These are phyloP conservation scores for Aureobasidium sp. DNA, from an alignment of 2,329 filamentous ascomycete genomes.

Conservation along the genomic window DNA sequence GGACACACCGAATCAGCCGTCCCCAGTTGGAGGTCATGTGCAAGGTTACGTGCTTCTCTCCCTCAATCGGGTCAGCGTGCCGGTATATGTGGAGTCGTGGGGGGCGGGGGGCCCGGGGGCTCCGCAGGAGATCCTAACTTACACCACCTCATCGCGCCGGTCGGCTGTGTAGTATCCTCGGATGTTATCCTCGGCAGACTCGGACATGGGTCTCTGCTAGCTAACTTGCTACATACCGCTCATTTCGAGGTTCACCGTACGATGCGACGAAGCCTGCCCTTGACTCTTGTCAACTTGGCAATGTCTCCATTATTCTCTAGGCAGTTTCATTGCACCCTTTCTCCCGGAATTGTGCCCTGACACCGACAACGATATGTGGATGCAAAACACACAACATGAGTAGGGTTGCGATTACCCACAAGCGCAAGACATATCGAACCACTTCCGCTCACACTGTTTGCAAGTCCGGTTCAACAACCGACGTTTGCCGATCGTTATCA, in stretches of 20 bases:
- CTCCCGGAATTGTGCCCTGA: background rate
- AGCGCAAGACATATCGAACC: background rate
- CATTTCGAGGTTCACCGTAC: background rate
- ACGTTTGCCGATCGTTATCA: constrained; percentile 5
- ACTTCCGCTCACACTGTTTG: background rate
- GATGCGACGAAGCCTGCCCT: background rate
- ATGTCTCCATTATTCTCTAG: background rate
- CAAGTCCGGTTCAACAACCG: background rate
- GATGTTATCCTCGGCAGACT: background rate
- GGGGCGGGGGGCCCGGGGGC: background rate
- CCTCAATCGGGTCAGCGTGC: background rate
- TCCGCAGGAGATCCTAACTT: background rate
- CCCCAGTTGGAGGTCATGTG: background rate
- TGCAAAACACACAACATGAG: background rate
- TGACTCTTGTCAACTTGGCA: constrained; percentile 1
- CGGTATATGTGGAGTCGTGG: constrained; percentile 6
- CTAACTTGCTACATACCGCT: background rate
- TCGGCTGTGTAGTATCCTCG: background rate
- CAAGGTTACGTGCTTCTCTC: background rate
- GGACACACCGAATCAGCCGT: background rate
- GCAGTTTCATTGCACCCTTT: background rate
- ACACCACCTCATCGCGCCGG: background rate
- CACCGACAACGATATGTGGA: background rate
- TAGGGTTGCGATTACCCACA: background rate
- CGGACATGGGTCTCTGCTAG: background rate